A percentile compares a stretch with the other conserved stretches of the same genome.
Evolutionary conservation across 352 stramenopile species (phyloP).

Genomic region (Plasmopara halstedii): DNA sequence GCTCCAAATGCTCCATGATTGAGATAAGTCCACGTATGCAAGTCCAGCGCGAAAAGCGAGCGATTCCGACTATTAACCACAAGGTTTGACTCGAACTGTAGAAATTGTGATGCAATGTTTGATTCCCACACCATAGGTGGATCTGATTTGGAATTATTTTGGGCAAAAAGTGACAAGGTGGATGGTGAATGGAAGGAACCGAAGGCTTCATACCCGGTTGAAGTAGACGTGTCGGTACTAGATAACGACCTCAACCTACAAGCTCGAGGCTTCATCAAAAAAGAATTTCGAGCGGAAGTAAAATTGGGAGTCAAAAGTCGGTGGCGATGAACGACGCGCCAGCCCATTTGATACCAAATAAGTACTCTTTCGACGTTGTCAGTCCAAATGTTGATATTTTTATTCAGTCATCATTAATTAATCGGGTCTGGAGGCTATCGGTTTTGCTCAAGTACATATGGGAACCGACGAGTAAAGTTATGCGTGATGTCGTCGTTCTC

Average conservation of each 20-base stretch:
- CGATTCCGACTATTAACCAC: slow-evolving; percentile 22
- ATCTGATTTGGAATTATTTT: slow-evolving; percentile 4
- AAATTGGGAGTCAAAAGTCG: too few species aligned
- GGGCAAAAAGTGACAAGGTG: slow-evolving; percentile 44
- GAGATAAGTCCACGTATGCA: slow-evolving; percentile 83
- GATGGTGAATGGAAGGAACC: slow-evolving; percentile 74
- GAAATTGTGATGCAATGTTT: slow-evolving; percentile 4
- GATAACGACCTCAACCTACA: neutral
- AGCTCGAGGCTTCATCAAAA: neutral
- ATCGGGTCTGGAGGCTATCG: too few species aligned
- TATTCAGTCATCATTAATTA: too few species aligned
- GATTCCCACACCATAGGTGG: slow-evolving; percentile 9
- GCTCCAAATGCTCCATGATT: slow-evolving; percentile 93
- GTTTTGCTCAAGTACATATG: too few species aligned
- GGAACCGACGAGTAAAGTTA: too few species aligned
- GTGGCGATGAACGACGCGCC: too few species aligned
- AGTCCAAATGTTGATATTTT: too few species aligned
- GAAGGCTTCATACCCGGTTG: slow-evolving; percentile 53
- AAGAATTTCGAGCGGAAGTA: too few species aligned
- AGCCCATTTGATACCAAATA: too few species aligned
- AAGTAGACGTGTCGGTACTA: neutral
- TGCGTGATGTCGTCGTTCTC: too few species aligned
- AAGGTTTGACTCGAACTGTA: slow-evolving; percentile 9
- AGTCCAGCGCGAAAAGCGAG: slow-evolving; percentile 48
- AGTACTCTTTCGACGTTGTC: too few species aligned